A percentile compares a stretch with the other conserved stretches of the same genome.
Evolutionary conservation across 1,139 yeast species (phyloP).

Genomic region (Kodamaea plutei): DNA sequence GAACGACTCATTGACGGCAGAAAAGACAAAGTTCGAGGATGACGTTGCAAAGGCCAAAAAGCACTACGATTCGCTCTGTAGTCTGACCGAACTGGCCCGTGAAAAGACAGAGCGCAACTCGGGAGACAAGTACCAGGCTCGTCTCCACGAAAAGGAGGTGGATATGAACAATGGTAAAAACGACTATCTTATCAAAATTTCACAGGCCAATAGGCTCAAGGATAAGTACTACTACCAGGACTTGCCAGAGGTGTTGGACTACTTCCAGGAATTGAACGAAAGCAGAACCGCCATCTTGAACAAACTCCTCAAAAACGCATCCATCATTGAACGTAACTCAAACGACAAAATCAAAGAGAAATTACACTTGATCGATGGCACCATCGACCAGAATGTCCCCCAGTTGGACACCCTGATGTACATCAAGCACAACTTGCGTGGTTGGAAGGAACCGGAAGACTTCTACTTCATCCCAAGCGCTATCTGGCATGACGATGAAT

Average conservation of each 20-base stretch:
- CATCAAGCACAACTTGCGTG: slow-evolving; percentile 72
- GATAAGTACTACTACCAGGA: slow-evolving; percentile 94
- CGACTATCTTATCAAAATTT: slow-evolving; percentile 73
- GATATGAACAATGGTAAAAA: slow-evolving; percentile 89
- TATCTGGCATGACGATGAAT: slow-evolving; percentile 96
- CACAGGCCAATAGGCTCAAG: slow-evolving; percentile 82
- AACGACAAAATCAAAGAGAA: slow-evolving; percentile 50
- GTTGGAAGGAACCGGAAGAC: slow-evolving; percentile 86
- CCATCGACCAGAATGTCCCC: slow-evolving; percentile 71
- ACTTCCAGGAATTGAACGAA: slow-evolving; percentile 82
- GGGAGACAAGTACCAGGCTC: slow-evolving; percentile 56
- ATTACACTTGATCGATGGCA: slow-evolving; percentile 49
- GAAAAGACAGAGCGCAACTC: slow-evolving; percentile 59
- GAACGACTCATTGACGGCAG: slow-evolving; percentile 53
- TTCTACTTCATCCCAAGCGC: slow-evolving; percentile 83
- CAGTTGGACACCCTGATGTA: slow-evolving; percentile 84
- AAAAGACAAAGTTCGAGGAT: slow-evolving; percentile 58
- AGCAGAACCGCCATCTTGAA: slow-evolving; percentile 71
- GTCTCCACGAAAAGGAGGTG: slow-evolving; percentile 56
- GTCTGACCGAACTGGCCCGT: slow-evolving; percentile 75
- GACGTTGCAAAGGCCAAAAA: slow-evolving; percentile 69
- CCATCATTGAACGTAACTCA: slow-evolving; percentile 57
- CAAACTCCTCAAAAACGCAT: slow-evolving; percentile 62
- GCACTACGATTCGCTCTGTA: slow-evolving; percentile 75
- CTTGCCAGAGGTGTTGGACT: slow-evolving; percentile 84